These are phyloP conservation scores for Alternaria triticimaculans DNA, from an alignment of 2,329 filamentous ascomycete genomes.

Conservation along the genomic window DNA sequence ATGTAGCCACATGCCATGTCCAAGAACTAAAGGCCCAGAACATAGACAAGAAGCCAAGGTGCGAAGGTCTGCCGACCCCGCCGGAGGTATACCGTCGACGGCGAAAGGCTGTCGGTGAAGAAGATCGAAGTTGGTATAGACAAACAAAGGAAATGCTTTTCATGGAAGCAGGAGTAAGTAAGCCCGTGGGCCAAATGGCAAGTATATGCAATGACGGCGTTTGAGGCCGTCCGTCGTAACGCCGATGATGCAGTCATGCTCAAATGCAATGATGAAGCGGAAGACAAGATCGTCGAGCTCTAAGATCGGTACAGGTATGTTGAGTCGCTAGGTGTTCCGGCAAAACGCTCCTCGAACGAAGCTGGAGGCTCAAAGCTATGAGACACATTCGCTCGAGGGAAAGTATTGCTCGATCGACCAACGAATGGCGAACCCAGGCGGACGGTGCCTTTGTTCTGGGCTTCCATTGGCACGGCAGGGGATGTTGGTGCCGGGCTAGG, in stretches of 20 bases:
- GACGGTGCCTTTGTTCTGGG: constrained; percentile 48
- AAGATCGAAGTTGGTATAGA: constrained; percentile 30
- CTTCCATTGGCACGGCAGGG: constrained; percentile 21
- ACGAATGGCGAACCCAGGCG: constrained; percentile 58
- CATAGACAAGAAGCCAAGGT: constrained; percentile 15
- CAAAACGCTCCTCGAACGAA: constrained; percentile 51
- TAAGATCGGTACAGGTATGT: constrained; percentile 33
- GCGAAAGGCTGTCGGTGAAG: constrained; percentile 17
- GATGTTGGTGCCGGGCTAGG: constrained; percentile 35
- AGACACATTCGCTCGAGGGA: constrained; percentile 52
- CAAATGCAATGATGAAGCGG: constrained; percentile 29
- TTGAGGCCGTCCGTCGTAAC: constrained; percentile 37
- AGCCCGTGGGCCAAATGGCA: constrained; percentile 27
- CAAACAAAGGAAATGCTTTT: constrained; percentile 46
- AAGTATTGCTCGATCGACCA: constrained; percentile 53
- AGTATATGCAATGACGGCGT: constrained; percentile 31
- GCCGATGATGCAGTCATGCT: constrained; percentile 42
- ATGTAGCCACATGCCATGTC: constrained; percentile 38
- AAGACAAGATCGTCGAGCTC: constrained; percentile 22
- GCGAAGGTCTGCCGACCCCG: constrained; percentile 14
- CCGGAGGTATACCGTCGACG: constrained; percentile 16
- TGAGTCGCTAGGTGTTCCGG: constrained; percentile 35
- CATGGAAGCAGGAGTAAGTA: constrained; percentile 23
- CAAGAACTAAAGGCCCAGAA: constrained; percentile 28
- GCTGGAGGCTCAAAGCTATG: constrained; percentile 47